Percentiles rank a stretch among this genome's conserved stretches.
phyloP scores from a whole-genome alignment of 2,329 filamentous ascomycete genomes.

The Dissoconium aciculare region DNA sequence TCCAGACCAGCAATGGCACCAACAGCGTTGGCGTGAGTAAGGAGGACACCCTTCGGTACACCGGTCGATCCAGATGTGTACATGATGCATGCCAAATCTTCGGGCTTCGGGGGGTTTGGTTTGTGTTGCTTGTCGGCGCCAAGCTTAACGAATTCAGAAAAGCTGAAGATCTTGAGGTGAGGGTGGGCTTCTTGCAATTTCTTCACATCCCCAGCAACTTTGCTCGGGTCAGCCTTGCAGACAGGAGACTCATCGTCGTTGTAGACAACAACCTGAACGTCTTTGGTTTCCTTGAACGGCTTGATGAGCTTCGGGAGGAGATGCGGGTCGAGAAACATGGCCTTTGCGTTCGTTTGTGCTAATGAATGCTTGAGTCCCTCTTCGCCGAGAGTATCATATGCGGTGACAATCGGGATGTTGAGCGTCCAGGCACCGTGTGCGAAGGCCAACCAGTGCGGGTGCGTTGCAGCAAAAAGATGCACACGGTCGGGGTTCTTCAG shows the following conservation, averaged over 20 bases:
- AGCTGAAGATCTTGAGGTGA: slow-evolving; percentile 36
- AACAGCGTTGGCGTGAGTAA: slow-evolving; percentile 61
- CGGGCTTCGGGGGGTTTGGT: slow-evolving; percentile 51
- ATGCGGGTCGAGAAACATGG: slow-evolving; percentile 24
- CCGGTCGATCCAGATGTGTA: slow-evolving; percentile 76
- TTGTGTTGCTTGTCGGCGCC: slow-evolving; percentile 51
- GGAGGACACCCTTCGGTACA: slow-evolving; percentile 66
- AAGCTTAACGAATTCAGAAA: slow-evolving; percentile 36
- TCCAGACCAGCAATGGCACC: slow-evolving; percentile 66
- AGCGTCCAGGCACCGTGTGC: slow-evolving; percentile 8
- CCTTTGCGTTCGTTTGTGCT: slow-evolving; percentile 20
- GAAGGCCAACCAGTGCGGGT: slow-evolving; percentile 6
- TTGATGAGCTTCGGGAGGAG: slow-evolving; percentile 27
- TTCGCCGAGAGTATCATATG: slow-evolving; percentile 25
- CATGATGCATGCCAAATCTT: slow-evolving; percentile 63
- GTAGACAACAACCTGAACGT: slow-evolving; percentile 47
- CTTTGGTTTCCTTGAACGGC: slow-evolving; percentile 43
- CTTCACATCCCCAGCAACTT: slow-evolving; percentile 33
- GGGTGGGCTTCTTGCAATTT: slow-evolving; percentile 34
- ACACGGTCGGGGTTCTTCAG: slow-evolving; percentile 5
- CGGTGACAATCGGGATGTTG: slow-evolving; percentile 9
- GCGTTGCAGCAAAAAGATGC: slow-evolving; percentile 7
- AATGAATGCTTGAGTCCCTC: slow-evolving; percentile 24
- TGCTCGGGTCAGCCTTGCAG: slow-evolving; percentile 35
- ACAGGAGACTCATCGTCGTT: slow-evolving; percentile 28